phyloP scores from a whole-genome alignment of 768 basidiomycete genomes.

The Melanogaster broomeanus region DNA sequence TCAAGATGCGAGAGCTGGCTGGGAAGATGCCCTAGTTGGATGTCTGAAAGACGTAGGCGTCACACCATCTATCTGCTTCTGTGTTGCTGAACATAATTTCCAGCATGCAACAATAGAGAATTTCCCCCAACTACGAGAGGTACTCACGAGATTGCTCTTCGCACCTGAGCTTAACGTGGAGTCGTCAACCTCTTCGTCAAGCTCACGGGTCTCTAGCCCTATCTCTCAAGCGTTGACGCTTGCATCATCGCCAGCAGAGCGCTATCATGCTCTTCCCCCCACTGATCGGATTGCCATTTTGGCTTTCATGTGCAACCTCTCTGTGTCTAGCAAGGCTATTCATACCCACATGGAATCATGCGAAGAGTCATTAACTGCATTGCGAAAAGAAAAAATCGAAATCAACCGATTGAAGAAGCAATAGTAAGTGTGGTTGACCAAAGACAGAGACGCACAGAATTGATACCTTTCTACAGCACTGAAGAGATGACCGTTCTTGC shows the following conservation, averaged over 20 bases:
- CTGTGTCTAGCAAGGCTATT: slow-evolving; percentile 86
- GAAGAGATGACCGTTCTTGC: slow-evolving; percentile 74
- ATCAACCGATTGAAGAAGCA: slow-evolving; percentile 88
- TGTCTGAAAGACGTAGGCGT: slow-evolving; percentile 84
- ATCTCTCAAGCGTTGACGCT: slow-evolving; percentile 38
- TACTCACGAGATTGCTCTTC: slow-evolving; percentile 75
- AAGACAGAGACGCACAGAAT: slow-evolving; percentile 8
- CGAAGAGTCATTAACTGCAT: slow-evolving; percentile 85
- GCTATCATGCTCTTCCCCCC: slow-evolving; percentile 73
- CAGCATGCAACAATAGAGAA: slow-evolving; percentile 75
- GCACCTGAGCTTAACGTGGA: slow-evolving; percentile 53
- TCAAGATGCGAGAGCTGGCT: slow-evolving; percentile 76
- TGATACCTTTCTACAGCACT: slow-evolving; percentile 41
- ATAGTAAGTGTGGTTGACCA: slow-evolving; percentile 56
- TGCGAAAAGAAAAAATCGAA: slow-evolving; percentile 95
- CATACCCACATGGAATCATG: slow-evolving; percentile 89
- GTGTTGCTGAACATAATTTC: slow-evolving; percentile 5
- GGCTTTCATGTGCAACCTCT: slow-evolving; percentile 86
- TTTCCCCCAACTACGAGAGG: slow-evolving; percentile 71
- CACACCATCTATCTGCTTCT: neutral
- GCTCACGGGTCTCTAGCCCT: slow-evolving; percentile 52
- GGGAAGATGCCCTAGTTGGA: slow-evolving; percentile 91
- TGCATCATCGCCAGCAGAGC: slow-evolving; percentile 57
- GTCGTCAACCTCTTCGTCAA: slow-evolving; percentile 43
- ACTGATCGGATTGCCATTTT: slow-evolving; percentile 85